These are phyloP conservation scores for Samsoniella hepiali DNA, from an alignment of 2,329 filamentous ascomycete species.

Conservation along the genomic window DNA sequence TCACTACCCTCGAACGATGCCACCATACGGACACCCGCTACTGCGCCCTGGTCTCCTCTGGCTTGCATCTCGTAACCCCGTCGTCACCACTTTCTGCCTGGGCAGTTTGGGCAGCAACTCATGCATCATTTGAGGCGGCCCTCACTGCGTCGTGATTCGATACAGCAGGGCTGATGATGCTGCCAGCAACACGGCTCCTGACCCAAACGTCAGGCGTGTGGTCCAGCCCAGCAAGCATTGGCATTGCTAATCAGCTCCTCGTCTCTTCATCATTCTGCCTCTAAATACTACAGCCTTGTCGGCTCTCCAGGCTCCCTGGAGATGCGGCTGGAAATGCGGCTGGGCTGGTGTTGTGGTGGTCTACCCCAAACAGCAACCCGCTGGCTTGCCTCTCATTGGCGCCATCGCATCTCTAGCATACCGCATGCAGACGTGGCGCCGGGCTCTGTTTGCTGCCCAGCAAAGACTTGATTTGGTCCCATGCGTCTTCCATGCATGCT, in stretches of 20 bases:
- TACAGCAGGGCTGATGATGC: not conserved
- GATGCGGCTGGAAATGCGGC: not conserved
- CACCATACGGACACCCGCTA: not conserved
- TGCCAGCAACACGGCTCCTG: not conserved
- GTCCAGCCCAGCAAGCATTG: not conserved
- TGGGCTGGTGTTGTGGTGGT: not conserved
- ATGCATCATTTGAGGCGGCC: not conserved
- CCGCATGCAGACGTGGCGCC: slow-evolving; percentile 2
- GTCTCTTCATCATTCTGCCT: not conserved
- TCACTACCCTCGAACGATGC: not conserved
- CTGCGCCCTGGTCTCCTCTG: not conserved
- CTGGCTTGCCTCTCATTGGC: not conserved
- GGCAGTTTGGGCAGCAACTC: too few species aligned
- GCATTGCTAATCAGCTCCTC: not conserved
- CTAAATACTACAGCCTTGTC: not conserved
- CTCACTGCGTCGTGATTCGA: not conserved
- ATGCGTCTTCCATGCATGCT: not conserved
- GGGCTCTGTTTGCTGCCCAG: slow-evolving; percentile 1
- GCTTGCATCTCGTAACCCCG: not conserved
- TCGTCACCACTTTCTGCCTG: not conserved
- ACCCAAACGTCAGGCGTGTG: not conserved
- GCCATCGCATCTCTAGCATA: not conserved
- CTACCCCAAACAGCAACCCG: not conserved
- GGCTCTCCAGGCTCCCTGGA: not conserved
- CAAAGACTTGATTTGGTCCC: not conserved